Evolutionary conservation across 441 rosid genomes (phyloP).

Genomic region (Gossypium armourianum): DNA sequence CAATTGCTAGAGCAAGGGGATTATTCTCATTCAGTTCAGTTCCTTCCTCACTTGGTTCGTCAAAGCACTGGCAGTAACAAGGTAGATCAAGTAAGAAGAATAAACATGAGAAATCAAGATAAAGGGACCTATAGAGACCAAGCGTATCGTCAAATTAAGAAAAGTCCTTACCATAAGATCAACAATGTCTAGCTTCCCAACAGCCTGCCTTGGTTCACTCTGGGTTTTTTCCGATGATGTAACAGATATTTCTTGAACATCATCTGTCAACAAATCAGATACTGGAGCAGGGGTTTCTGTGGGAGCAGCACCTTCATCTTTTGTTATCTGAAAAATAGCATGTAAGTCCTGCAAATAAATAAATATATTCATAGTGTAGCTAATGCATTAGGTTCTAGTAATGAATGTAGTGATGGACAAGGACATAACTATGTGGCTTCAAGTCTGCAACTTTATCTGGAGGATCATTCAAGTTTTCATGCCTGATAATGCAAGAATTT

Average conservation of each 20-base stretch:
- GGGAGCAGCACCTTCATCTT: constrained; percentile 1
- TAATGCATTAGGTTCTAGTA: background rate
- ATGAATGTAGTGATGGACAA: background rate
- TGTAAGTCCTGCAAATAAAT: background rate
- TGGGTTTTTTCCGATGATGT: constrained; percentile 2
- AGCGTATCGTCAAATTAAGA: background rate
- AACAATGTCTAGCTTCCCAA: background rate
- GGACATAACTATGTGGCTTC: background rate
- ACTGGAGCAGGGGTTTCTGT: background rate
- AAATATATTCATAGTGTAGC: background rate
- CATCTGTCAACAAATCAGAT: constrained; percentile 3
- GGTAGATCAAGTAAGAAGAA: constrained; percentile 9
- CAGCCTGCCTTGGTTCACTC: constrained; percentile 8
- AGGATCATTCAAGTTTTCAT: background rate
- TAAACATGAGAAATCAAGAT: background rate
- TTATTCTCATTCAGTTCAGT: constrained; percentile 14
- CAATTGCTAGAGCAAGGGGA: constrained; percentile 16
- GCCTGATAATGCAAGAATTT: background rate
- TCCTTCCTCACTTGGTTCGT: constrained; percentile 19
- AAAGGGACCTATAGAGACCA: background rate
- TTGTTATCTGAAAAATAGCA: constrained; percentile 10
- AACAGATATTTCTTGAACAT: background rate
- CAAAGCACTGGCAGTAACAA: constrained; percentile 20
- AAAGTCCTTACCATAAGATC: constrained; percentile 26
- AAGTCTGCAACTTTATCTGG: background rate